Evolutionary conservation across 208 protist genomes (phyloP).

Genomic region (Vickermania ingenoplastis): DNA sequence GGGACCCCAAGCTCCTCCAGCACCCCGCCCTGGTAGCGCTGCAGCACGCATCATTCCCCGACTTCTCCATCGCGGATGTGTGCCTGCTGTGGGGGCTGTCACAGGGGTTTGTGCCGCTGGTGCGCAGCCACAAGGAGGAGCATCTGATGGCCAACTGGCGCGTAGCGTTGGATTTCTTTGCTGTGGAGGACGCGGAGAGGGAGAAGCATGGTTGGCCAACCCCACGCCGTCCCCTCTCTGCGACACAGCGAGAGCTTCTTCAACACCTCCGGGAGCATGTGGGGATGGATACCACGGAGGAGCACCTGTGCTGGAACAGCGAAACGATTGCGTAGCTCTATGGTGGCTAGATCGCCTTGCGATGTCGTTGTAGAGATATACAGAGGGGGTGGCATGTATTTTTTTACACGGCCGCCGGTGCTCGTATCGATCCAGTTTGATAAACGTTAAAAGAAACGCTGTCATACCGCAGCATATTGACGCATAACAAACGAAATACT

Average conservation of each 20-base stretch:
- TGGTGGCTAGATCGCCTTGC: no score
- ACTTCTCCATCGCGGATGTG: constrained; percentile 35
- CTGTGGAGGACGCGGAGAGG: neutral
- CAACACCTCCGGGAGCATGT: constrained; percentile 26
- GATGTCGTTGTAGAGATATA: no score
- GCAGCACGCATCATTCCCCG: constrained; percentile 25
- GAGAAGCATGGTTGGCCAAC: neutral
- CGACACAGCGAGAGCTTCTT: constrained; percentile 27
- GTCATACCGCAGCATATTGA: no score
- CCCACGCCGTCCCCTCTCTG: constrained; percentile 19
- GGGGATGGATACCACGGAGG: constrained; percentile 27
- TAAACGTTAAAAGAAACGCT: no score
- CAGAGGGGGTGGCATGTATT: no score
- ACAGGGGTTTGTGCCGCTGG: constrained; percentile 57
- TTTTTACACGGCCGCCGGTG: no score
- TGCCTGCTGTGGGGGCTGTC: constrained; percentile 66
- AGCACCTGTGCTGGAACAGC: constrained; percentile 68
- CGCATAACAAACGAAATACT: no score
- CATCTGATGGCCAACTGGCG: constrained; percentile 36
- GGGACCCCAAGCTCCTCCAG: constrained; percentile 29
- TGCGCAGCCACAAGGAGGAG: constrained; percentile 33
- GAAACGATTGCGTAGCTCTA: constrained; percentile 34
- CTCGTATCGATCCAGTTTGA: no score
- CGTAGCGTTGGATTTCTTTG: constrained; percentile 30
- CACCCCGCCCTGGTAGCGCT: constrained; percentile 37